Base-by-base conservation (phyloP, 768 basidiomycete species). In the Collybiopsis confluens region DNA sequence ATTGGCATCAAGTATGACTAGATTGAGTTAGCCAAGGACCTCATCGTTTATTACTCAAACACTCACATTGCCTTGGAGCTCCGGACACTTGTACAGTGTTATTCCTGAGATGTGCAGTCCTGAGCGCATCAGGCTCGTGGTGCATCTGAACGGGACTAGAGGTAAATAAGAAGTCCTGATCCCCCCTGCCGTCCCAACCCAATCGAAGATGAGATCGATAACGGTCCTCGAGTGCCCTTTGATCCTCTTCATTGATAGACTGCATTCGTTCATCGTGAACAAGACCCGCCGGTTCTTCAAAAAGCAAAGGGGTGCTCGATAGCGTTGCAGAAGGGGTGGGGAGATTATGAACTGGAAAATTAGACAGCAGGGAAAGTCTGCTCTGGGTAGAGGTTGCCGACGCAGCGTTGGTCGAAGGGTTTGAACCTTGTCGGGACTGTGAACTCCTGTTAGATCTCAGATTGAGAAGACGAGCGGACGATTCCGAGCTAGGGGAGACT, bases 1-100 rank as follows among this genome's bases (percentile, higher is more conserved):
- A 61, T 86, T 82, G 2, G 75, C 67, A 56, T 73, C 66, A 2
- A 76, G 59, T 33, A 67, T 65, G 11, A 70, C 73, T 76, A 45
- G 11, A 5, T 16, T 15, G 16, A 28, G 21, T 45, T 24, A 15
- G 27, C 2, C 28, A 16, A 23, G 20, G 6, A n/a, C 20, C 20
- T 40, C 21, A 23, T 42, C 7, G 16, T 24, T 18, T 20, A n/a
- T n/a, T 15, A 33, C 24, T 18, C n/a, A 21, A 21, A 11, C 54
- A 58, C 10, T 18, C 20, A 50, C 68, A 51, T 55, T 69, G 65
- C 63, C 67, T 69, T 5, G 38, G 24, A 48, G 30, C 18, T 21
- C 37, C 16, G 21, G 30, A 30, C 24, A 52, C 4, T 41, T 28
- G 50, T 8, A 52, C 38, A 35, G 50, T 52, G 26, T 52, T 52